Percentiles rank a stretch among this genome's conserved stretches.
Evolutionary conservation across 2,329 filamentous ascomycete genomes (phyloP).

Genomic region (Aspergillus persii): DNA sequence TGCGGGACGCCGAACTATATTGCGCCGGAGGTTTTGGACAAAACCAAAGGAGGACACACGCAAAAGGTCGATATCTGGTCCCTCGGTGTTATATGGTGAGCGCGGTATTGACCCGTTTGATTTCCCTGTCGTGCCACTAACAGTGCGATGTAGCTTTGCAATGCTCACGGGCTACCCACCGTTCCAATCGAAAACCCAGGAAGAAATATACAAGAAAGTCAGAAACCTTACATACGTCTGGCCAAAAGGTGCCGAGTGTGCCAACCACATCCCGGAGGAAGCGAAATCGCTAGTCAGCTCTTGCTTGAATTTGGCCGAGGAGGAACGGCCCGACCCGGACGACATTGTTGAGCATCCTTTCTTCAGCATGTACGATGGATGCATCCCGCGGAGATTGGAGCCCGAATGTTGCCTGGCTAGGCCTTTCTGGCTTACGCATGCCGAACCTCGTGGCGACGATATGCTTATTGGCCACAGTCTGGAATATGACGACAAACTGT

Average conservation of each 20-base stretch:
- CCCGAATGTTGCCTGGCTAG: constrained; percentile 37
- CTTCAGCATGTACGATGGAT: constrained; percentile 50
- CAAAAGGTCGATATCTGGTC: constrained; percentile 99
- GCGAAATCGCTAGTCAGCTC: constrained; percentile 48
- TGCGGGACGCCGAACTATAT: constrained; percentile 99
- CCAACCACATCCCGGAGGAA: constrained; percentile 49
- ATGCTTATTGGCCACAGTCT: constrained; percentile 45
- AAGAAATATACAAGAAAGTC: constrained; percentile 53
- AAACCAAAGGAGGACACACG: constrained; percentile 90
- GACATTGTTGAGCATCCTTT: constrained; percentile 51
- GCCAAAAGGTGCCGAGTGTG: constrained; percentile 45
- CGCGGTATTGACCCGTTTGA: constrained; percentile 1
- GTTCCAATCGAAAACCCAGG: constrained; percentile 73
- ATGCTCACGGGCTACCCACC: constrained; percentile 96
- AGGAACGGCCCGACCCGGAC: constrained; percentile 50
- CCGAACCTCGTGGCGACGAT: constrained; percentile 47
- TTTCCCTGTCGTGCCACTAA: constrained; percentile 15
- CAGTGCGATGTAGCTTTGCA: constrained; percentile 64
- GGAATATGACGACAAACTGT: constrained; percentile 40
- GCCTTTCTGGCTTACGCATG: constrained; percentile 44
- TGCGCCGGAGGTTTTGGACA: constrained; percentile 91
- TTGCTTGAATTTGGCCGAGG: constrained; percentile 48
- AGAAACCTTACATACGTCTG: constrained; percentile 49
- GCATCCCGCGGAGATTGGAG: constrained; percentile 46
- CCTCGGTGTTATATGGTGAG: constrained; percentile 90